Percentiles rank a stretch among this genome's conserved stretches.
These are phyloP conservation scores for Dipodascus albidus DNA, from an alignment of 805 yeast species.

Conservation along the genomic window DNA sequence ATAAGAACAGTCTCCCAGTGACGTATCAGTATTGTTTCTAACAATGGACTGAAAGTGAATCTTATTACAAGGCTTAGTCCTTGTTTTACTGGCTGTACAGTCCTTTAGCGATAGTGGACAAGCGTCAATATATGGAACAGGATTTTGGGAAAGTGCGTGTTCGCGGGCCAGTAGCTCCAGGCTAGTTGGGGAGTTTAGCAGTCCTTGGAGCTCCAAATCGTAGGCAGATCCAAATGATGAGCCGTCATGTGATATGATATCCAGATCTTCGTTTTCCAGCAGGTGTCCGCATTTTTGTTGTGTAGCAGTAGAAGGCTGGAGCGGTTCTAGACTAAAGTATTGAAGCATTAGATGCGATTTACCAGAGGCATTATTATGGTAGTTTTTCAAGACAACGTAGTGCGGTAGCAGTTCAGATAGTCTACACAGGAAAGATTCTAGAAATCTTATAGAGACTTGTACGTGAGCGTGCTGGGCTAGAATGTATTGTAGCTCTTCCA, in stretches of 20 bases:
- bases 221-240: background rate
- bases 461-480: background rate
- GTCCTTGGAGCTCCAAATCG: constrained; percentile 3
- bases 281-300: no score
- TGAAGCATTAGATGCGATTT: background rate
- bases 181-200: constrained; percentile 8
- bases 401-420: background rate
- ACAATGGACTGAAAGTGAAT: constrained; percentile 26
- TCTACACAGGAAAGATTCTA: background rate
- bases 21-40: constrained; percentile 47
- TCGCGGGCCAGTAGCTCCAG: constrained; percentile 7
- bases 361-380: background rate
- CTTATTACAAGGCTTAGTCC: constrained; percentile 14
- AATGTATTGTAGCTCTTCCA: background rate
- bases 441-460: background rate
- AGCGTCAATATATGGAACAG: constrained; percentile 12
- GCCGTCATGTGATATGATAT: background rate
- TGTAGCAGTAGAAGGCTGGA: background rate
- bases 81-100: constrained; percentile 8
- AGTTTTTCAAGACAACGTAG: background rate
- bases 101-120: constrained; percentile 13
- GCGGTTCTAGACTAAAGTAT: background rate
- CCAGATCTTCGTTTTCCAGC: background rate
- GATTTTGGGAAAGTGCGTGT: constrained; percentile 2
- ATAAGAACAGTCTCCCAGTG: constrained; percentile 85